phyloP scores from a whole-genome alignment of 306 rosid genomes.

The Carpinus viminea region DNA sequence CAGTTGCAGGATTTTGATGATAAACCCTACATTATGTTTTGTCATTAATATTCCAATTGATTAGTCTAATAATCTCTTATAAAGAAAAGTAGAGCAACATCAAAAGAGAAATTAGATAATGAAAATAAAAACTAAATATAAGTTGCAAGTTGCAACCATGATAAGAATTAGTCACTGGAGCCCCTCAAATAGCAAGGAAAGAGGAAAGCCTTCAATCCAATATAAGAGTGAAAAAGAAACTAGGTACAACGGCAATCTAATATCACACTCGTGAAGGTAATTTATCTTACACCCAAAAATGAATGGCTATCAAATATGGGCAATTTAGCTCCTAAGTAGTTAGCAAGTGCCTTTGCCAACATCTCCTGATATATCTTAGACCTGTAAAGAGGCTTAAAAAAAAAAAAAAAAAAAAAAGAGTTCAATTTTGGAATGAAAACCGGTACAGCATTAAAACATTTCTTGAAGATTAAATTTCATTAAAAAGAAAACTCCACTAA shows the following conservation, averaged over 20 bases:
- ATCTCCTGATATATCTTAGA: constrained; percentile 99
- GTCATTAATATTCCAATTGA: constrained; percentile 7
- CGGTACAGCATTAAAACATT: not conserved
- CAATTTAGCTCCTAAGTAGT: constrained; percentile 85
- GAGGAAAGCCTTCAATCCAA: constrained; percentile 32
- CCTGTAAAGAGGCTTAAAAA: constrained; percentile 45
- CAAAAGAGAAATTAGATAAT: not conserved
- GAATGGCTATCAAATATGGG: constrained; percentile 96
- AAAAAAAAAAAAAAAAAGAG: constrained; percentile 11
- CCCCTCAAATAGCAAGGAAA: constrained; percentile 23
- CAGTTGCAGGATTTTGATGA: constrained; percentile 63
- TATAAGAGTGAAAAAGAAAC: constrained; percentile 28
- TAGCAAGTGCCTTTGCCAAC: constrained; percentile 95
- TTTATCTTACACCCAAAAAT: constrained; percentile 92
- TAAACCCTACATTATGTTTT: constrained; percentile 65
- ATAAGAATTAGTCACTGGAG: not conserved
- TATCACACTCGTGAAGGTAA: constrained; percentile 34
- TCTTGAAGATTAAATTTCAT: constrained; percentile 5
- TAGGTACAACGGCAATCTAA: constrained; percentile 18
- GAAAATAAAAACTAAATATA: not conserved
- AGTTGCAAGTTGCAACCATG: constrained; percentile 5
- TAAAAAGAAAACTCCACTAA: constrained; percentile 27
- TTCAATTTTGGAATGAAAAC: constrained; percentile 15
- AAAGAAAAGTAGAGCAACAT: not conserved
- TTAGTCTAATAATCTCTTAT: constrained; percentile 21